These are phyloP conservation scores for Naegleria fowleri DNA, from an alignment of 208 protist species.

Conservation along the genomic window DNA sequence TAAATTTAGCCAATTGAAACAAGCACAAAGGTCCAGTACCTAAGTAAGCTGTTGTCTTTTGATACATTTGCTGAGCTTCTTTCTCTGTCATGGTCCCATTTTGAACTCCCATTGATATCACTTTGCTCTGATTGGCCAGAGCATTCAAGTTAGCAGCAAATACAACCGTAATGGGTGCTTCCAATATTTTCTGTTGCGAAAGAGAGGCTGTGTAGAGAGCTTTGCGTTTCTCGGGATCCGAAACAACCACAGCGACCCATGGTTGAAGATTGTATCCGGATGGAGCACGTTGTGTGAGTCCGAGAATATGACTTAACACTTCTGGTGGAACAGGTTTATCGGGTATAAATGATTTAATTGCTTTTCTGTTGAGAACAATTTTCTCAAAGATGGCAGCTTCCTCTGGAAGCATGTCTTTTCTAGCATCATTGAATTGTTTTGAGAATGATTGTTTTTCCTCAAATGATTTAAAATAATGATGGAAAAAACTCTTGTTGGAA, in stretches of 20 bases:
- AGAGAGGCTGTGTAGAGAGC: constrained; percentile 56
- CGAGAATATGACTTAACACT: constrained; percentile 52
- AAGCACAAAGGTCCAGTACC: constrained; percentile 55
- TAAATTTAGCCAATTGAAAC: constrained; percentile 42
- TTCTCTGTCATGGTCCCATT: neutral
- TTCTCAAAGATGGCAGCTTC: neutral
- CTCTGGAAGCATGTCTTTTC: neutral
- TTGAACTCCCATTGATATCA: neutral
- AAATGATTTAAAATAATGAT: too few relatives aligned
- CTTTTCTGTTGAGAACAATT: neutral
- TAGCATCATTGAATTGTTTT: neutral
- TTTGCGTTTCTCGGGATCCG: constrained; percentile 43
- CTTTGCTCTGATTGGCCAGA: neutral
- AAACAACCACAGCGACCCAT: constrained; percentile 71
- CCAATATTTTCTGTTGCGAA: constrained; percentile 58
- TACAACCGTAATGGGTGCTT: constrained; percentile 61
- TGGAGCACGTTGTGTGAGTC: constrained; percentile 54
- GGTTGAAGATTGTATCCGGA: constrained; percentile 72
- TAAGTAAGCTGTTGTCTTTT: constrained; percentile 36
- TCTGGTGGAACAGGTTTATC: constrained; percentile 44
- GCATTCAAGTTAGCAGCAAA: constrained; percentile 57
- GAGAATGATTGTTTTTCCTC: too few relatives aligned
- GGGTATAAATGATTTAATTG: constrained; percentile 51
- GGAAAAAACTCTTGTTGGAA: too few relatives aligned
- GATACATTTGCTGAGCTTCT: neutral